These are phyloP conservation scores for Erucastrum elatum DNA, from an alignment of 345 rosid genomes.

Conservation along the genomic window DNA sequence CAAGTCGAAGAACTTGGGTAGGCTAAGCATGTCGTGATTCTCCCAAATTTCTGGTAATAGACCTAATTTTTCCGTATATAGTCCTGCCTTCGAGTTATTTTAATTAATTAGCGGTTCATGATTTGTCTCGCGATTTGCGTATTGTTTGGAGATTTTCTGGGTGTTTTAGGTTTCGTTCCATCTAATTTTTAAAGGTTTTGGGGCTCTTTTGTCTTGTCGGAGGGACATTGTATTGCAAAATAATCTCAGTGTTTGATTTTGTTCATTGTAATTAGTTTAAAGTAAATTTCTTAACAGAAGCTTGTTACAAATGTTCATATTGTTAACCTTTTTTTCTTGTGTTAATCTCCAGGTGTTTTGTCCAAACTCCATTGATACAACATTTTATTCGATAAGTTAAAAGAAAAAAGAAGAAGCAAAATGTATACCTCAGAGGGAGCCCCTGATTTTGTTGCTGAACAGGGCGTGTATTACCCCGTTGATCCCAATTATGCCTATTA, in stretches of 20 bases:
- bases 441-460: conserved; percentile 69
- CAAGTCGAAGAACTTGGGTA: conserved; percentile 28
- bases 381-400: conserved; percentile 47
- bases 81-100: neutral
- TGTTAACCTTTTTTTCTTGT: neutral
- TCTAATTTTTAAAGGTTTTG: neutral
- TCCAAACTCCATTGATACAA: conserved; percentile 45
- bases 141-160: neutral
- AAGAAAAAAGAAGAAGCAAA: conserved; percentile 14
- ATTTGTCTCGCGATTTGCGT: neutral
- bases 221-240: neutral
- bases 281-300: neutral
- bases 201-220: neutral
- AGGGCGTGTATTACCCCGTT: conserved; percentile 75
- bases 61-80: neutral
- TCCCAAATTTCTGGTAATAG: conserved; percentile 41
- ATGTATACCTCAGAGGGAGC: conserved; percentile 79
- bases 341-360: conserved; percentile 48
- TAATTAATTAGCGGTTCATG: neutral
- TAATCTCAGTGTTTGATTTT: neutral
- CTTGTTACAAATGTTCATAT: conserved; percentile 9
- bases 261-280: neutral
- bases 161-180: neutral
- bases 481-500: conserved; percentile 79
- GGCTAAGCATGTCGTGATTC: conserved; percentile 50